Evolutionary conservation across 305 asterid genomes (phyloP), one percentile per base, ranked within the genome.

Genomic region (Fraxinus platypoda): DNA sequence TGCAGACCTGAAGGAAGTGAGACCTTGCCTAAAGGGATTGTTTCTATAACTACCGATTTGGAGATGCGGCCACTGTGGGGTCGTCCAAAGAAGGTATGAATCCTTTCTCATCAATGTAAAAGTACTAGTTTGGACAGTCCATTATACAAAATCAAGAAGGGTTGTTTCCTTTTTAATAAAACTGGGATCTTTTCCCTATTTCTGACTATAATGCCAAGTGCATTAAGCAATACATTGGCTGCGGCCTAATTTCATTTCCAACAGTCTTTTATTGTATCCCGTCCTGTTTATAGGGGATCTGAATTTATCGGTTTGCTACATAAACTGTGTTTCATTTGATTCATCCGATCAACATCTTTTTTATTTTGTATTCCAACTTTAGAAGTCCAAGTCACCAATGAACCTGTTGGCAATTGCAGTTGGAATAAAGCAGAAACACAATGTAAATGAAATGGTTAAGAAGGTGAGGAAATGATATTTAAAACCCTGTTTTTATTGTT

Each of bases 351-450:
- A 72, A 11, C 46, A 81, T 49, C 4, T 71, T 33, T 66, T 49
- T 33, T 72, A 17, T 77, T 68, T 81, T 64, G 74, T 30, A 13
- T 73, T 77, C 83, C 80, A 66, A 57, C 19, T 81, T 49, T 79
- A 92, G 94, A 90, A 83, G 78, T 83, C 85, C 54, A 90, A 86
- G 80, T 83, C 90, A 75, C 88, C 90, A 28, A 87, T 78, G 87
- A 94, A 86, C 88, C 87, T 94, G 79, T 80, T 94, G 89, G 98
- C 94, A 82, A 82, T 94, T 82, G 94, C 98, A 78, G 98, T 87
- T 80, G 98, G 98, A 79, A 80, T 89, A 77, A 90, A 88, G 89
- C 98, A 94, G 84, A 94, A 87, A 88, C 26, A 85, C 76, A 94
- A 88, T 85, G 95, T 92, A 35, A 81, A 94, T 88, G 78, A 87